Base-by-base conservation (phyloP, 225 moss, liverwort and hornwort genomes). In the Physcomitrellopsis africana region DNA sequence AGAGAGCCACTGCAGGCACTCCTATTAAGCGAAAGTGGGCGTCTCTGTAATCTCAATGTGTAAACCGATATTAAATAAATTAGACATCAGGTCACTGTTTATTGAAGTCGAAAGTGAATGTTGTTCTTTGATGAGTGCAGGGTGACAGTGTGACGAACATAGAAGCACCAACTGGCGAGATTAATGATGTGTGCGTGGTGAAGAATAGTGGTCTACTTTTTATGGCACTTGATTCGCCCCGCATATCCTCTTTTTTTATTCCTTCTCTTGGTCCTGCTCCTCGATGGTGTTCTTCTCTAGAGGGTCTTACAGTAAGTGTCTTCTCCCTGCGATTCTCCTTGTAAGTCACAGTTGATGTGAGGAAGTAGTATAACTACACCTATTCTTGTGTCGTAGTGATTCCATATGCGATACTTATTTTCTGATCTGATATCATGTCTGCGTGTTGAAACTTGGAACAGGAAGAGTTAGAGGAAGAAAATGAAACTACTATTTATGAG, bases 381-480 rank as follows among this genome's bases (percentile, higher is more conserved):
- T 15, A 18, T 54, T 43, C 64, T 15, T 27, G 15, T 59, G 37
- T 68, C 12, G 32, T 37, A 37, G 32, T 37, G 7, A 37, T 37
- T 37, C 32, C 32, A 37, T 4, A 4, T 37, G 32, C 37, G 16
- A 22, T 67, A 67, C 22, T 27, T 27, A 16, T 49, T 59, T 47
- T 60, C 51, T 18, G n/a, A 67, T 17, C 32, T 68, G 59, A 60
- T 41, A 22, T 22, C 49, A 23, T 43, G 27, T 58, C 41, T 60
- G 37, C 68, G n/a, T 60, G 24, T 42, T 41, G 45, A 2, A 73
- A 48, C 12, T 41, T 74, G 68, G 67, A 70, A 75, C 78, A 90
- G 91, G 99, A 99, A 80, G 99, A 99, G 84, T 78, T 99, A 73
- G 99, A 99, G 85, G 99, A 95, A 84, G 89, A 83, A 60, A 77